Evolutionary conservation across 192 early-diverging fungal species (phyloP).

Genomic region (Coemansia sp.): DNA sequence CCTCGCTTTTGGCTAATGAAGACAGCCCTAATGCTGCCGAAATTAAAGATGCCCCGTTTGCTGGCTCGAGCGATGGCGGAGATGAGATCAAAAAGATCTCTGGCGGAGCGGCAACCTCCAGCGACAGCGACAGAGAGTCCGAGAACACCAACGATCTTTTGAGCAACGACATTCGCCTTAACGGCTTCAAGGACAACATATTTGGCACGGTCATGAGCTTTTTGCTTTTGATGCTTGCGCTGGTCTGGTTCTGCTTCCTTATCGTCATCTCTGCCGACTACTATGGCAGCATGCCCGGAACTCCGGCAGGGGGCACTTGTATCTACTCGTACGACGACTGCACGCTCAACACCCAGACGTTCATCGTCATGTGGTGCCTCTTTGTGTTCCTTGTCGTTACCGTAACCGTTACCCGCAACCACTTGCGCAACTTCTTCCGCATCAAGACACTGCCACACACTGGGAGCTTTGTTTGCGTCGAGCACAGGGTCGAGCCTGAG

Average conservation of each 20-base stretch:
- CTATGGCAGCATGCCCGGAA: constrained; percentile 31
- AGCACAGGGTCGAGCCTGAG: constrained; percentile 33
- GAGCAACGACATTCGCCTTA: constrained; percentile 39
- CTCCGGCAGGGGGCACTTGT: constrained; percentile 16
- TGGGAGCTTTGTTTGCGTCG: constrained; percentile 54
- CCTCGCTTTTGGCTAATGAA: background rate
- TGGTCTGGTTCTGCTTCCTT: constrained; percentile 45
- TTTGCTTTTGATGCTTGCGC: constrained; percentile 39
- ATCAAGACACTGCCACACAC: constrained; percentile 46
- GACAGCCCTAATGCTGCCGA: background rate
- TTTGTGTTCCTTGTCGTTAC: constrained; percentile 51
- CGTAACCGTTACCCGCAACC: constrained; percentile 31
- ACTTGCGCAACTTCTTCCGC: constrained; percentile 59
- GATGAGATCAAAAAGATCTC: background rate
- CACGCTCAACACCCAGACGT: constrained; percentile 47
- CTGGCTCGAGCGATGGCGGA: background rate
- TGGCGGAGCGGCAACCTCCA: constrained; percentile 5
- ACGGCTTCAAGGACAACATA: constrained; percentile 50
- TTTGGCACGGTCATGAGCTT: constrained; percentile 46
- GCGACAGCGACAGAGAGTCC: constrained; percentile 11
- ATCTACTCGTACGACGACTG: constrained; percentile 38
- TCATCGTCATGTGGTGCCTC: constrained; percentile 58
- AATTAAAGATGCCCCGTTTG: background rate
- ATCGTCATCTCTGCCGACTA: constrained; percentile 53
- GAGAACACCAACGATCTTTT: constrained; percentile 17